Base-by-base conservation (phyloP, 257 asterid species). In the Primulina eburnea region DNA sequence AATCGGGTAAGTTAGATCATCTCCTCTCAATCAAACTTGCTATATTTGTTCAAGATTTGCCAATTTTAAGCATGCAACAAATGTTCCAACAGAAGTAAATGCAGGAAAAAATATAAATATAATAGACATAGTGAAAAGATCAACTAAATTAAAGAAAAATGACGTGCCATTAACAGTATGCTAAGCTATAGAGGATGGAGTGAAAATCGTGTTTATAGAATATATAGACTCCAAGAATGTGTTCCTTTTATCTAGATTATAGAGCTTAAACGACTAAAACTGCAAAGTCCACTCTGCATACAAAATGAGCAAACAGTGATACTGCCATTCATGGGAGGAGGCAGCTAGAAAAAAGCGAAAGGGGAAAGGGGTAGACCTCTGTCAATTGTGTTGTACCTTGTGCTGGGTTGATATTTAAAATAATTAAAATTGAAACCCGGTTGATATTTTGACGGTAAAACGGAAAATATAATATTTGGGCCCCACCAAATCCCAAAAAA, bases 71-170 rank as follows among this genome's bases (percentile, higher is more conserved):
- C 16, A 56, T 37, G 29, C 24, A 18, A 65, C 26, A 64, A 14
- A 24, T 26, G n/a, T 8, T 14, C 70, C 52, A 58, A 28, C 34
- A 61, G 65, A 47, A 73, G 68, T 21, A 53, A 71, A 61, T 43
- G 21, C 38, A 59, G 43, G 63, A 60, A 32, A 53, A 68, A 24
- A 62, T 50, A 52, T 12, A 8, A 47, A 74, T 52, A 58, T 38
- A 50, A 61, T 43, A 11, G 33, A 29, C 67, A 57, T 17, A 12
- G 56, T 37, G 10, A 50, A 12, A 0, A 37, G 35, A 58, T 30
- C 30, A 47, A 35, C 32, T 73, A 32, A n/a, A 1, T n/a, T 33
- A 62, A 64, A 29, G 55, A 2, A 32, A 30, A 35, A 60, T 38
- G 21, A 7, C 24, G 20, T 14, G 18, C 6, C 21, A 47, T 47